These are phyloP conservation scores for Scedosporium minutisporum DNA, from an alignment of 2,329 filamentous ascomycete species.

Conservation along the genomic window DNA sequence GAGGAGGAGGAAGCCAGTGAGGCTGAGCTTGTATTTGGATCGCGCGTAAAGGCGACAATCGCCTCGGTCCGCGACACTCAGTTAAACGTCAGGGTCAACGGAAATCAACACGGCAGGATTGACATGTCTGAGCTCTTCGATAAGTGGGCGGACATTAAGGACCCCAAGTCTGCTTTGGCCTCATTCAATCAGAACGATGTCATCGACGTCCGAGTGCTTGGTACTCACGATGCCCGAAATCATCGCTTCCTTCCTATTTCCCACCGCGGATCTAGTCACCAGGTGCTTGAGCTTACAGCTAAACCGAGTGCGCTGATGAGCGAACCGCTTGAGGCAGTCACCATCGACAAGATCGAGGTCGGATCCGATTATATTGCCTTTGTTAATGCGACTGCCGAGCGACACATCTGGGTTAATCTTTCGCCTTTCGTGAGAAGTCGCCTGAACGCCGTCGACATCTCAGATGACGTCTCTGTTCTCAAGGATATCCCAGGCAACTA, in stretches of 20 bases:
- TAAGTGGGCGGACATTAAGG: constrained; percentile 73
- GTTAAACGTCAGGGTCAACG: constrained; percentile 68
- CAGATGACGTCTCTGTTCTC: constrained; percentile 73
- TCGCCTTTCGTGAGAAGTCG: constrained; percentile 81
- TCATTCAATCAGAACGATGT: constrained; percentile 63
- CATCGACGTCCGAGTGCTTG: constrained; percentile 68
- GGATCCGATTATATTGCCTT: constrained; percentile 71
- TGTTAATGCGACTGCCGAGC: constrained; percentile 77
- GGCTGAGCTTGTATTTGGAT: constrained; percentile 67
- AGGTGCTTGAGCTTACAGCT: constrained; percentile 77
- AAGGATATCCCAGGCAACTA: constrained; percentile 70
- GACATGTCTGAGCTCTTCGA: constrained; percentile 89
- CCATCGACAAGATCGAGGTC: constrained; percentile 61
- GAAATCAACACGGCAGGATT: constrained; percentile 79
- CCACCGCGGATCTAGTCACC: constrained; percentile 70
- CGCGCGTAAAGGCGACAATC: constrained; percentile 64
- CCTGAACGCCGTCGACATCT: constrained; percentile 72
- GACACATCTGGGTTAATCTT: constrained; percentile 82
- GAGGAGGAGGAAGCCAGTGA: constrained; percentile 39
- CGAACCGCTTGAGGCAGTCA: constrained; percentile 40
- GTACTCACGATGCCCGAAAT: constrained; percentile 80
- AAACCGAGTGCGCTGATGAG: constrained; percentile 58
- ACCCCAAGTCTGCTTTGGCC: constrained; percentile 71
- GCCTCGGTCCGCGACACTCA: constrained; percentile 85
- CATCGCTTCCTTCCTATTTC: constrained; percentile 87